phyloP scores from a whole-genome alignment of 306 rosid genomes.

The Cucurbita maxima region DNA sequence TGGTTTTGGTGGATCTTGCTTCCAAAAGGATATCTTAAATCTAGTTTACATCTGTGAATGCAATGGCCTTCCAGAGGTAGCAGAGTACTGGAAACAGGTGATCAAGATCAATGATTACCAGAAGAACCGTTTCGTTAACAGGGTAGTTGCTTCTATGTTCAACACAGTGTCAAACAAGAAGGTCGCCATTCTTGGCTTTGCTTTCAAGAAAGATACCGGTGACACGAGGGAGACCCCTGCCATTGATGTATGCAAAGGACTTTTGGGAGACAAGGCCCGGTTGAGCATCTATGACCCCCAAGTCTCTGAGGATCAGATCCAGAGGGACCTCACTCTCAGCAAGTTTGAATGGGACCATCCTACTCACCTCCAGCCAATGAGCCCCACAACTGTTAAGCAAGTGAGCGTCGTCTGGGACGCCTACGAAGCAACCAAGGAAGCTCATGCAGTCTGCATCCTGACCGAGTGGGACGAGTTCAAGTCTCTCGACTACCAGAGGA shows the following conservation, averaged over 20 bases:
- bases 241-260: conserved; percentile 85
- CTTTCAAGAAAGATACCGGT: conserved; percentile 91
- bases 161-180: conserved; percentile 77
- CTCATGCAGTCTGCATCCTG: conserved; percentile 72
- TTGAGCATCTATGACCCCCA: conserved; percentile 80
- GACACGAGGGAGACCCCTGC: conserved; percentile 93
- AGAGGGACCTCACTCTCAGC: conserved; percentile 68
- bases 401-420: conserved; percentile 78
- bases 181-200: conserved; percentile 78
- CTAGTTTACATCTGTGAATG: conserved; percentile 88
- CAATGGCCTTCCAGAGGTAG: conserved; percentile 93
- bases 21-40: conserved; percentile 86
- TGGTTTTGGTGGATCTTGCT: conserved; percentile 97
- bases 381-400: conserved; percentile 66
- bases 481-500: conserved; percentile 62
- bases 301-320: conserved; percentile 76
- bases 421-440: conserved; percentile 69
- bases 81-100: conserved; percentile 97
- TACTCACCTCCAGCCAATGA: conserved; percentile 64
- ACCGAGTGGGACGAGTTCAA: conserved; percentile 98
- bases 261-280: conserved; percentile 63
- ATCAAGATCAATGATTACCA: conserved; percentile 90
- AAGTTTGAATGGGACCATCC: conserved; percentile 97
- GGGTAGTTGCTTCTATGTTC: conserved; percentile 82
- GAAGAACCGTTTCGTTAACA: conserved; percentile 83